These are phyloP conservation scores for Dothideomycetes sp. DNA, from an alignment of 2,329 filamentous ascomycete genomes.

Conservation along the genomic window DNA sequence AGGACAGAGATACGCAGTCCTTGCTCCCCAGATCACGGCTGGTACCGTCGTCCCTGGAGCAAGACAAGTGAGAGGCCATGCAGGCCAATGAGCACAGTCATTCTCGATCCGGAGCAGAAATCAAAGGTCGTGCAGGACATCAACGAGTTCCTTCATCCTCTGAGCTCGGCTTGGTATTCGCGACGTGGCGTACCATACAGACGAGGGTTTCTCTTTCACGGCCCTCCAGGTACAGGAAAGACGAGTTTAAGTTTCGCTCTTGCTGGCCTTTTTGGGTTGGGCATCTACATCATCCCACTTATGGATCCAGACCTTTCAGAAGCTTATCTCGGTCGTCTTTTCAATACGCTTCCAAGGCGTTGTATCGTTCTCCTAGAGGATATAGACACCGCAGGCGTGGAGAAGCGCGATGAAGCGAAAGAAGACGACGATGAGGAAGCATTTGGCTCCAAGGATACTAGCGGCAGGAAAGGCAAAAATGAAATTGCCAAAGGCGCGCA, in stretches of 20 bases:
- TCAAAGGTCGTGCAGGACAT: conserved; percentile 57
- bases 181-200: conserved; percentile 78
- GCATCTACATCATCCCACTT: conserved; percentile 34
- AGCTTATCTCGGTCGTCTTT: conserved; percentile 41
- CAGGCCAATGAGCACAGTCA: conserved; percentile 63
- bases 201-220: conserved; percentile 71
- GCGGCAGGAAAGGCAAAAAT: not conserved
- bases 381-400: conserved; percentile 36
- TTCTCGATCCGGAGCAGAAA: conserved; percentile 59
- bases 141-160: conserved; percentile 65
- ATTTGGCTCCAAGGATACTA: not conserved
- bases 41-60: conserved; percentile 28
- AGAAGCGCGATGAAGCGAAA: conserved; percentile 22
- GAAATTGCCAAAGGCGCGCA: not conserved
- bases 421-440: conserved; percentile 15
- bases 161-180: conserved; percentile 68
- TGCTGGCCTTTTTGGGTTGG: conserved; percentile 35
- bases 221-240: conserved; percentile 41
- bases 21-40: conserved; percentile 26
- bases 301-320: conserved; percentile 65
- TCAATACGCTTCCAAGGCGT: conserved; percentile 30
- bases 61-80: conserved; percentile 45
- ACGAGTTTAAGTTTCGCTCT: conserved; percentile 28
- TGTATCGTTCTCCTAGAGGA: conserved; percentile 38
- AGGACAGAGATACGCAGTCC: conserved; percentile 38